Percentiles rank a stretch among this genome's conserved stretches.
phyloP scores from a whole-genome alignment of 805 yeast genomes.

The Saccharomycopsis fermentans region DNA sequence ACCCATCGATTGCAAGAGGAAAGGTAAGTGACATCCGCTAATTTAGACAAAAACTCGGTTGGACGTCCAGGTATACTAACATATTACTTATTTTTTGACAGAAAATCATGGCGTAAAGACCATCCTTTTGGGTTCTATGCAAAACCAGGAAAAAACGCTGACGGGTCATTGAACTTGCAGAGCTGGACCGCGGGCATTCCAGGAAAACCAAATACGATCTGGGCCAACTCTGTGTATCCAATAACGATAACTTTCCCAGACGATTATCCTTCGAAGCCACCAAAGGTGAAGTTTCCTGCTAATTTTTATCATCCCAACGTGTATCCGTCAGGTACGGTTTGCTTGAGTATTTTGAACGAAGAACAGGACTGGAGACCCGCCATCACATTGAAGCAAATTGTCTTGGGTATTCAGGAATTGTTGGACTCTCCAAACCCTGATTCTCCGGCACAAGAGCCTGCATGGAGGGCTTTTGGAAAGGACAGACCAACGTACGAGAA shows the following conservation, averaged over 20 bases:
- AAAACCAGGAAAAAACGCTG: conserved; percentile 68
- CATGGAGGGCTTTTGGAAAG: conserved; percentile 76
- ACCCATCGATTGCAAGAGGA: conserved; percentile 85
- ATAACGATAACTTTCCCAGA: conserved; percentile 73
- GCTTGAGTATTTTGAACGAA: conserved; percentile 87
- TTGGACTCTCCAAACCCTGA: conserved; percentile 84
- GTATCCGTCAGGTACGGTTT: conserved; percentile 94
- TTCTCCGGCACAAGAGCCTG: conserved; percentile 97
- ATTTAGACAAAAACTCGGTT: neutral
- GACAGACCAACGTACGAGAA: conserved; percentile 62
- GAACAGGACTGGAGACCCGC: conserved; percentile 98
- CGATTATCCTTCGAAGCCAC: conserved; percentile 95
- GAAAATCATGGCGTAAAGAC: conserved; percentile 96
- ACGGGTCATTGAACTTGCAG: conserved; percentile 78
- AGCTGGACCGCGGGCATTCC: conserved; percentile 95
- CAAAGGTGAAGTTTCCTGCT: conserved; percentile 81
- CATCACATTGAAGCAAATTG: conserved; percentile 79
- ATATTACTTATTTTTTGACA: conserved; percentile 19
- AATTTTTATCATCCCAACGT: conserved; percentile 96
- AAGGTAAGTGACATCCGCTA: conserved; percentile 31
- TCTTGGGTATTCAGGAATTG: conserved; percentile 85
- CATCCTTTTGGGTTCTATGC: conserved; percentile 98
- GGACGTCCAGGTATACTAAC: neutral
- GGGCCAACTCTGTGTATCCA: conserved; percentile 90
- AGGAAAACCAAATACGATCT: conserved; percentile 74